Conservation (phyloP, 768 basidiomycete species). For the Epithele typhae region DNA sequence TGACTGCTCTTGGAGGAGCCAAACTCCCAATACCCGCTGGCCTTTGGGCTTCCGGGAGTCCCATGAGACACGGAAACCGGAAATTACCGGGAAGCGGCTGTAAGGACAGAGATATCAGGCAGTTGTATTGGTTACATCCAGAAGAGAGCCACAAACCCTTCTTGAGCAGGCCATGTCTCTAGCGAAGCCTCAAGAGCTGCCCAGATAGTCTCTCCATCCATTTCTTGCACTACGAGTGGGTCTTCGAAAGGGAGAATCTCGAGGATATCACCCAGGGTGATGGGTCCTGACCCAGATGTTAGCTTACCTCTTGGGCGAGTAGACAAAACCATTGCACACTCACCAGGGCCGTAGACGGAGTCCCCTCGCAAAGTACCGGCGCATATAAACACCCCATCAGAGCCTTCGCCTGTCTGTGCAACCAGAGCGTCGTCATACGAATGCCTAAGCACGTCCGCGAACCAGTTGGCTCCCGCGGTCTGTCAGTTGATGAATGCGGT, state of each 20-base stretch:
- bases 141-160: slow-evolving; percentile 51
- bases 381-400: slow-evolving; percentile 78
- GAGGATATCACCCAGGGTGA: slow-evolving; percentile 82
- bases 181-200: slow-evolving; percentile 71
- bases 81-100: slow-evolving; percentile 86
- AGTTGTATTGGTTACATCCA: not conserved
- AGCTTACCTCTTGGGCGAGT: not conserved
- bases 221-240: slow-evolving; percentile 72
- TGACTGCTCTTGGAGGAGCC: slow-evolving; percentile 41
- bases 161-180: slow-evolving; percentile 81
- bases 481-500: slow-evolving; percentile 26
- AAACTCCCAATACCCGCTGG: slow-evolving; percentile 69
- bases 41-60: slow-evolving; percentile 73
- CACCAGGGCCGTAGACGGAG: slow-evolving; percentile 81
- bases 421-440: slow-evolving; percentile 72
- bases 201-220: slow-evolving; percentile 79
- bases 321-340: not conserved
- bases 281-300: slow-evolving; percentile 45
- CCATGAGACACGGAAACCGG: slow-evolving; percentile 83
- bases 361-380: slow-evolving; percentile 87
- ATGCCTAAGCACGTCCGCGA: slow-evolving; percentile 80
- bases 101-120: not conserved
- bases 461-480: slow-evolving; percentile 76
- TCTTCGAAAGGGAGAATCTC: slow-evolving; percentile 91
- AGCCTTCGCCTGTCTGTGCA: slow-evolving; percentile 53